Base-by-base conservation (phyloP, 2,329 filamentous ascomycete genomes). In the Chaetomiaceae sp. region DNA sequence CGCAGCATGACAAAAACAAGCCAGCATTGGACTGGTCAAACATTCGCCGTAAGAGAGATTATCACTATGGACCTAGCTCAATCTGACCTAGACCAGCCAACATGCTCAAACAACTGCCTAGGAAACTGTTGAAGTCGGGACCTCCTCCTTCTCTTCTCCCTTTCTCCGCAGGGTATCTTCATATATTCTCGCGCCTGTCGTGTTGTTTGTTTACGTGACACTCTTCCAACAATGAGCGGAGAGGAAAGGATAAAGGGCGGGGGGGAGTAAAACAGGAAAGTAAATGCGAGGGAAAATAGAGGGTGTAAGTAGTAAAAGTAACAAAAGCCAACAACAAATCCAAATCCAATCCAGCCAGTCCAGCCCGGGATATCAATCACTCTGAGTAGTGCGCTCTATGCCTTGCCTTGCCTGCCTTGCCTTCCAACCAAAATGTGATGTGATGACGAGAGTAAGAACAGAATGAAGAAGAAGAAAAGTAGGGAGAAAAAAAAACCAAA, bases 361-460 rank as follows among this genome's bases (percentile, higher is more conserved):
- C 37, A 42, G n/a, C 37, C 33, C 27, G 51, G 52, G 47, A 49
- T 50, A 50, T 54, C 46, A 50, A 50, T 54, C 46, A 50, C 38
- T 48, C 43, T 50, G 41, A 33, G 36, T 45, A 33, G 30, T 40
- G 41, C 21, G 34, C 47, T 54, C 42, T 54, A 54, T 54, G 47
- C 42, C 44, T 29, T 54, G 33, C 46, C 46, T 27, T 21, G 32
- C 34, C 49, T 43, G 14, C 40, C 37, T n/a, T n/a, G n/a, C n/a
- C 38, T 48, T 16, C 44, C 34, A 37, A 21, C 44, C 21, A 45
- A 34, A 38, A 30, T 27, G 33, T 38, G 32, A 47, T 36, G 33
- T 20, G 44, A 20, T 13, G 8, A 14, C 2, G 33, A 4, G 33
- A n/a, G n/a, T n/a, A n/a, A n/a, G n/a, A n/a, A n/a, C n/a, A n/a